These are phyloP conservation scores for Zygosaccharomyces kombuchaensis DNA, from an alignment of 805 yeast species.

Conservation along the genomic window DNA sequence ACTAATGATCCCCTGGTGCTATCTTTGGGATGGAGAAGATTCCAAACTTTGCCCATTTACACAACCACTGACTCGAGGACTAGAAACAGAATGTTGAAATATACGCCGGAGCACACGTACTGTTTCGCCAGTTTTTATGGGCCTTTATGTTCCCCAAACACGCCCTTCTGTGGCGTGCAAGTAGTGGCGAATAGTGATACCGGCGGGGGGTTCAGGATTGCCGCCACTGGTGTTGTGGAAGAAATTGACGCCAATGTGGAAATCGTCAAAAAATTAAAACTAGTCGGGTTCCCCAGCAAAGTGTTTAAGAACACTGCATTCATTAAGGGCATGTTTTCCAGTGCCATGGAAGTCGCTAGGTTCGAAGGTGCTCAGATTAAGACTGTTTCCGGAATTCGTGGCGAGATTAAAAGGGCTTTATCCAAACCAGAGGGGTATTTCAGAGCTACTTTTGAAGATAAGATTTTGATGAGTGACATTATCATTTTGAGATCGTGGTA, in stretches of 20 bases:
- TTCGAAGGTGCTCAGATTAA: conserved; percentile 97
- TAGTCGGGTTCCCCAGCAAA: conserved; percentile 93
- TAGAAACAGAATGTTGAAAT: conserved; percentile 94
- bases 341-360: conserved; percentile 91
- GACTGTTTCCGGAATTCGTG: conserved; percentile 95
- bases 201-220: conserved; percentile 86
- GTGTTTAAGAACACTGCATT: conserved; percentile 95
- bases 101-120: conserved; percentile 96
- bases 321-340: conserved; percentile 91
- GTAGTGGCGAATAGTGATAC: conserved; percentile 78
- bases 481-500: conserved; percentile 93
- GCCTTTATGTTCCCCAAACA: conserved; percentile 94
- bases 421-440: conserved; percentile 92
- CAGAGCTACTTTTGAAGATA: conserved; percentile 97
- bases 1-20: conserved; percentile 92
- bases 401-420: conserved; percentile 93
- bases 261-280: conserved; percentile 90
- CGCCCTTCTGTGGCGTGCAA: conserved; percentile 95
- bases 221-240: conserved; percentile 95
- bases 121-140: conserved; percentile 96
- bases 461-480: conserved; percentile 83
- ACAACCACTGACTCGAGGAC: conserved; percentile 97
- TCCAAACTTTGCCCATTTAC: conserved; percentile 92
- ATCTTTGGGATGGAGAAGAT: conserved; percentile 97
- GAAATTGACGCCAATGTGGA: conserved; percentile 86